Percentiles rank a stretch among this genome's conserved stretches.
Evolutionary conservation across 2,329 filamentous ascomycete species (phyloP).

Genomic region (Keithomyces neogunnii): DNA sequence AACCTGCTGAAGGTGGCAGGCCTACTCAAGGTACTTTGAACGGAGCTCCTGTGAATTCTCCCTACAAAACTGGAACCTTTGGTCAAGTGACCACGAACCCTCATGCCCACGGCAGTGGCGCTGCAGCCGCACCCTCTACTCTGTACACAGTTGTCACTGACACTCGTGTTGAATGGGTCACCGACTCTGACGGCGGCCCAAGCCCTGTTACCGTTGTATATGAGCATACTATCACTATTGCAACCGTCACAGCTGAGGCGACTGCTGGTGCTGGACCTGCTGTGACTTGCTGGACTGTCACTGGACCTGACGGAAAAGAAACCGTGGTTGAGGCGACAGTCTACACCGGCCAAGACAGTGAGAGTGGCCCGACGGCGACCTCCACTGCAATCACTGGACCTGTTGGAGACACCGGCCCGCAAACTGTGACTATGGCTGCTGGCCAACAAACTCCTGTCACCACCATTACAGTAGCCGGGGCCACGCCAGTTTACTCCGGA

Average conservation of each 20-base stretch:
- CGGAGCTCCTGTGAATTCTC: constrained; percentile 1
- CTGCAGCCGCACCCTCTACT: background rate
- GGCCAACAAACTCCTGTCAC: constrained; percentile 5
- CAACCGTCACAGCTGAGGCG: background rate
- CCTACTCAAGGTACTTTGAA: constrained; percentile 6
- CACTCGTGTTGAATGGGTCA: constrained; percentile 14
- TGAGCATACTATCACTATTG: constrained; percentile 14
- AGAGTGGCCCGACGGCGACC: background rate
- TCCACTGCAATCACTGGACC: background rate
- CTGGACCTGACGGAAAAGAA: constrained; percentile 14
- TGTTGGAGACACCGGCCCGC: constrained; percentile 1
- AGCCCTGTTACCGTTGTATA: constrained; percentile 14
- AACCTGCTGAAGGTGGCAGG: constrained; percentile 8
- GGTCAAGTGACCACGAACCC: constrained; percentile 5
- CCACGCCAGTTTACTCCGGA: constrained; percentile 4
- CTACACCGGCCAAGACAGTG: constrained; percentile 1
- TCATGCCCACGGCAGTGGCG: background rate
- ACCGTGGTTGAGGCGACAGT: constrained; percentile 25
- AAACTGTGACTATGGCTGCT: background rate
- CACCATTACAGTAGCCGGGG: constrained; percentile 6
- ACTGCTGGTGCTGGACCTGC: constrained; percentile 2
- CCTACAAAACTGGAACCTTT: background rate
- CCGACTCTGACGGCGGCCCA: constrained; percentile 8
- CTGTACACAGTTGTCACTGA: constrained; percentile 16
- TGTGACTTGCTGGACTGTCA: constrained; percentile 13